phyloP scores from a whole-genome alignment of 2,329 filamentous ascomycete species.

The Colletotrichum sp. region DNA sequence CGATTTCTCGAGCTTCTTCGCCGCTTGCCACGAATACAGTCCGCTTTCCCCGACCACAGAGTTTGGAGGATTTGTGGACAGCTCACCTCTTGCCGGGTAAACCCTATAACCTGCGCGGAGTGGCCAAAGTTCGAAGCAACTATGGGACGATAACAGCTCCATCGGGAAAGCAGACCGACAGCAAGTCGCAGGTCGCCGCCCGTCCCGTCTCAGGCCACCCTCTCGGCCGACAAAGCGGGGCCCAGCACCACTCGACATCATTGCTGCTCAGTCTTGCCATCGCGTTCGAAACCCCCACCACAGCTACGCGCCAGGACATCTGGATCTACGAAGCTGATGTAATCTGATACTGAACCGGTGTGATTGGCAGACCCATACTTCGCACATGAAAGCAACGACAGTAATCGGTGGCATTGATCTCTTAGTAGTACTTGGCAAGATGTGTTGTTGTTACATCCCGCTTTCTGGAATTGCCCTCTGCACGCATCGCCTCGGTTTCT shows the following conservation, averaged over 20 bases:
- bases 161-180: conserved; percentile 1
- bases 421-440: not conserved
- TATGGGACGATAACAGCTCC: not conserved
- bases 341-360: conserved; percentile 2
- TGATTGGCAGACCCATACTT: not conserved
- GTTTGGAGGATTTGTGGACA: not conserved
- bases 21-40: not conserved
- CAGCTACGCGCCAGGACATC: not conserved
- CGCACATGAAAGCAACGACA: not conserved
- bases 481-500: not conserved
- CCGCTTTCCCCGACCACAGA: not conserved
- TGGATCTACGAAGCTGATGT: not conserved
- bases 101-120: not conserved
- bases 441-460: not conserved
- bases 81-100: not conserved
- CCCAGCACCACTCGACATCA: not conserved
- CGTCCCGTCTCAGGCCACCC: not conserved
- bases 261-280: not conserved
- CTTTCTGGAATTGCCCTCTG: not conserved
- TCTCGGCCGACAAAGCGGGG: not conserved
- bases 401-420: not conserved
- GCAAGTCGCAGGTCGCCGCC: not conserved
- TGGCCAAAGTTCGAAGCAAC: not conserved
- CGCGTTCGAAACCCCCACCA: not conserved
- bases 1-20: not conserved